These are phyloP conservation scores for Clohesyomyces aquaticus DNA, from an alignment of 495 filamentous ascomycete species.

Conservation along the genomic window DNA sequence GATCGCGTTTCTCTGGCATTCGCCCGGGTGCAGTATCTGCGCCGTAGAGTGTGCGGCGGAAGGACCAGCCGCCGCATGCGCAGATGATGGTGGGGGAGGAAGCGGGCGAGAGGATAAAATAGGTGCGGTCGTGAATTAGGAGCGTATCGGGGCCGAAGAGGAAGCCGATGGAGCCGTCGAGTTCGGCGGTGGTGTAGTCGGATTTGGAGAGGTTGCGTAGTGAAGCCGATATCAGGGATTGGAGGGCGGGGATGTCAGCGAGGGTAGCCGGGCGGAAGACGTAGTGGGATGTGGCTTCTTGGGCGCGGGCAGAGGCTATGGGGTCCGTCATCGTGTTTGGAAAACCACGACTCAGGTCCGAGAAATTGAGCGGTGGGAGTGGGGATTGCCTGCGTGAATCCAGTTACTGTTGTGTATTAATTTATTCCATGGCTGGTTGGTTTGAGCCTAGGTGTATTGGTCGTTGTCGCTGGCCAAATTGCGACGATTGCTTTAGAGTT, in stretches of 20 bases:
- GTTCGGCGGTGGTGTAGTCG: constrained; percentile 29
- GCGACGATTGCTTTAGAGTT: too few relatives aligned
- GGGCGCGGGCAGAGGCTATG: constrained; percentile 22
- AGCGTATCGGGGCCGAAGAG: constrained; percentile 38
- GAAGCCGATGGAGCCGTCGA: constrained; percentile 36
- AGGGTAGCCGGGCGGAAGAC: constrained; percentile 23
- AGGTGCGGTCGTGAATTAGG: constrained; percentile 30
- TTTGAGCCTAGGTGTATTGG: too few relatives aligned
- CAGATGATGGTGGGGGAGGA: constrained; percentile 14
- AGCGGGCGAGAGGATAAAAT: constrained; percentile 31
- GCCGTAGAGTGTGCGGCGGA: constrained; percentile 34
- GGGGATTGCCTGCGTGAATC: too few relatives aligned
- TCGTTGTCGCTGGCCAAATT: too few relatives aligned
- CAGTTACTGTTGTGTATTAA: too few relatives aligned
- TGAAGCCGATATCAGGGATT: constrained; percentile 24
- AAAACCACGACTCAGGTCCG: background rate
- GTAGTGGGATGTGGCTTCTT: constrained; percentile 30
- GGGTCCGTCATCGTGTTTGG: constrained; percentile 12
- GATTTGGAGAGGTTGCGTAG: constrained; percentile 14
- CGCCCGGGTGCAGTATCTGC: constrained; percentile 34
- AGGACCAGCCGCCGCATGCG: constrained; percentile 36
- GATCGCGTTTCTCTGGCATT: constrained; percentile 25
- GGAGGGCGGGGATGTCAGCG: constrained; percentile 28
- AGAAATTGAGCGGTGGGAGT: too few relatives aligned
- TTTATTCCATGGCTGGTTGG: too few relatives aligned